These are phyloP conservation scores for Nakazawaea sp. DNA, from an alignment of 805 yeast species.

Conservation along the genomic window DNA sequence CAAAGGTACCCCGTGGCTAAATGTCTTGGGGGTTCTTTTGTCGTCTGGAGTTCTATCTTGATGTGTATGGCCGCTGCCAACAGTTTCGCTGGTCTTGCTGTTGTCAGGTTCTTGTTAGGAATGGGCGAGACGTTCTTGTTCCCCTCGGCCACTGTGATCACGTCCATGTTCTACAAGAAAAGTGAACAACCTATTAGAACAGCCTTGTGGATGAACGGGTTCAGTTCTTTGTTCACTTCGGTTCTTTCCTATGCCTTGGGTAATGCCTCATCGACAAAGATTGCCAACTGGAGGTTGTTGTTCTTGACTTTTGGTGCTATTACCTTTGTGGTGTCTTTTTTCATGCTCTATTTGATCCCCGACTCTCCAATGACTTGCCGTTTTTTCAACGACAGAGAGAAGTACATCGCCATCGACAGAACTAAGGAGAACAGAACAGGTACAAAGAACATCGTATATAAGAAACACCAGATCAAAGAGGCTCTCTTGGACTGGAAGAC, in stretches of 20 bases:
- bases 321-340: conserved; percentile 30
- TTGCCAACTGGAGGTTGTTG: conserved; percentile 41
- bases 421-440: conserved; percentile 30
- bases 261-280: conserved; percentile 14
- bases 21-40: conserved; percentile 26
- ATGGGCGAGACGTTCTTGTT: conserved; percentile 43
- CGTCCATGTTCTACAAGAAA: conserved; percentile 47
- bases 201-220: conserved; percentile 35
- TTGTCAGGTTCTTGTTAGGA: conserved; percentile 40
- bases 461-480: conserved; percentile 36
- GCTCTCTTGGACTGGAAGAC: conserved; percentile 34
- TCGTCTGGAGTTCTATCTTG: conserved; percentile 35
- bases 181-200: conserved; percentile 36
- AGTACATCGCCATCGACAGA: conserved; percentile 37
- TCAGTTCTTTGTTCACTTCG: conserved; percentile 27
- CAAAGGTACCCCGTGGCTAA: conserved; percentile 35
- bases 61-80: conserved; percentile 35
- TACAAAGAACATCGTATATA: conserved; percentile 32
- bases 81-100: conserved; percentile 36
- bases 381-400: conserved; percentile 39
- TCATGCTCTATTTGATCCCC: conserved; percentile 36
- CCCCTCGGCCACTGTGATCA: conserved; percentile 46
- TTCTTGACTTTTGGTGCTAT: conserved; percentile 48
- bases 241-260: conserved; percentile 23
- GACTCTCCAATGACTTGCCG: conserved; percentile 43